These are phyloP conservation scores for Hyparrhenia diplandra DNA, from an alignment of 176 grass and related monocot genomes.

Conservation along the genomic window DNA sequence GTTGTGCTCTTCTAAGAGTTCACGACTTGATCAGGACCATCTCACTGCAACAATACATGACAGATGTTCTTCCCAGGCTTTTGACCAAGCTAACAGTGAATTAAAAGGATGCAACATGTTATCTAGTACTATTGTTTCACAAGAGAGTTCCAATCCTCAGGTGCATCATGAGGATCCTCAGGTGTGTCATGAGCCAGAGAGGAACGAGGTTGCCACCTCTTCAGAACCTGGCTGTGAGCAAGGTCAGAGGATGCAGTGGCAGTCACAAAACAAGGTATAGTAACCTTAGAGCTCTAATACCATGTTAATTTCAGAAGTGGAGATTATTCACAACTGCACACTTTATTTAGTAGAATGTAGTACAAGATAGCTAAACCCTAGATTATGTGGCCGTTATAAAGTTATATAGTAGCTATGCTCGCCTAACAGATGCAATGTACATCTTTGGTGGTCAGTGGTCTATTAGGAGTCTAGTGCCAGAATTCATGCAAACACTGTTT, in stretches of 20 bases:
- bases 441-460: slow-evolving; percentile 5
- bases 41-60: slow-evolving; percentile 1
- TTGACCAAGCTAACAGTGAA: slow-evolving; percentile 23
- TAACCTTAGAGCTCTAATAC: not conserved
- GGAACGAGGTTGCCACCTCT: not conserved
- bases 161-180: not conserved
- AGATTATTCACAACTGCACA: not conserved
- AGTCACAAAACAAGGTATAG: not conserved
- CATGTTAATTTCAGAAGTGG: not conserved
- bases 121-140: slow-evolving; percentile 18
- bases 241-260: slow-evolving; percentile 1
- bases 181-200: not conserved
- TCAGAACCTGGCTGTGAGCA: not conserved
- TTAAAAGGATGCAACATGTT: slow-evolving; percentile 16
- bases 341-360: not conserved
- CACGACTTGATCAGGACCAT: slow-evolving; percentile 26
- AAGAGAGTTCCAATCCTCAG: slow-evolving; percentile 8
- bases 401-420: not conserved
- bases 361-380: not conserved
- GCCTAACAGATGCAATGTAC: not conserved
- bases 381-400: not conserved
- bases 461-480: slow-evolving; percentile 3
- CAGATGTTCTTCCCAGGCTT: slow-evolving; percentile 18
- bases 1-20: slow-evolving; percentile 24
- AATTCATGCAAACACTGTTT: not conserved